Evolutionary conservation across 2,329 filamentous ascomycete species (phyloP).

Genomic region (Colletotrichum tropicale): DNA sequence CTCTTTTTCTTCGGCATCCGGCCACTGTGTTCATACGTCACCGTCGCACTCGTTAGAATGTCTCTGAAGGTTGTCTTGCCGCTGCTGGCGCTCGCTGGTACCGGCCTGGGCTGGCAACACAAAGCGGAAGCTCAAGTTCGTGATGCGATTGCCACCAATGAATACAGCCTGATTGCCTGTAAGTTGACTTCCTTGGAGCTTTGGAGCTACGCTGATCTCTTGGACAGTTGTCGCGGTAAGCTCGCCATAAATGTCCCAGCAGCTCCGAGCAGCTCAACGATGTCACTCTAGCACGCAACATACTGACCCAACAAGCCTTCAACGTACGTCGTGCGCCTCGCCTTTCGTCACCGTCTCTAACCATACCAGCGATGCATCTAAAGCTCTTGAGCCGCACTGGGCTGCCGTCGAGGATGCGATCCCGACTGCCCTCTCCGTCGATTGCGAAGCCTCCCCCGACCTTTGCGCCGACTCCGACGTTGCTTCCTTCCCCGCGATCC

Average conservation of each 20-base stretch:
- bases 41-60: not conserved
- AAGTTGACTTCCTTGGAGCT: slow-evolving; percentile 18
- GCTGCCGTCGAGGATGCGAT: slow-evolving; percentile 24
- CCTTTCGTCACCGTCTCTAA: not conserved
- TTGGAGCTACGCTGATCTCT: not conserved
- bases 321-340: not conserved
- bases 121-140: slow-evolving; percentile 3
- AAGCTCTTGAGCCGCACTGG: slow-evolving; percentile 42
- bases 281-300: not conserved
- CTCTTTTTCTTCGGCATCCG: not conserved
- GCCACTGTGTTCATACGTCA: not conserved
- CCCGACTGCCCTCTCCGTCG: slow-evolving; percentile 36
- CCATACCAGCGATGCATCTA: slow-evolving; percentile 29
- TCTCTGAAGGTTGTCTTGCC: slow-evolving; percentile 8
- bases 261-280: not conserved
- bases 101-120: slow-evolving; percentile 4
- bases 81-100: not conserved
- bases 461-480: slow-evolving; percentile 47
- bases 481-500: slow-evolving; percentile 50
- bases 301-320: not conserved
- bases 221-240: slow-evolving; percentile 10
- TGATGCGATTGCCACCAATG: slow-evolving; percentile 15
- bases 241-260: not conserved
- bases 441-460: slow-evolving; percentile 39
- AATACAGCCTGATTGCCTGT: slow-evolving; percentile 36